Conservation (phyloP, 1,284 basidiomycete species). For the Rugosomyces carneus region DNA sequence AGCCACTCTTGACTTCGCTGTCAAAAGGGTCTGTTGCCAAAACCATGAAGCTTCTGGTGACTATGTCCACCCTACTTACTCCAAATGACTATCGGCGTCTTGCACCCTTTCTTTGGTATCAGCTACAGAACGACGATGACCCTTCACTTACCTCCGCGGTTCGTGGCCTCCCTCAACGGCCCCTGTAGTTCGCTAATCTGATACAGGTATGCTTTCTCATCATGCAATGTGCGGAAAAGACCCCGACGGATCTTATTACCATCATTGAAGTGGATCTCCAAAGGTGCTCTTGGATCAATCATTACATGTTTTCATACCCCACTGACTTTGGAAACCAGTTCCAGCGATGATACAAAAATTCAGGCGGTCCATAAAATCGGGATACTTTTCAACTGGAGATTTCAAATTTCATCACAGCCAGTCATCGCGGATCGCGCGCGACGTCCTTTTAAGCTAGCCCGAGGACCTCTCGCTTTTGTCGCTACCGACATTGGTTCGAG, state of each 20-base stretch:
- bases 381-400: constrained; percentile 56
- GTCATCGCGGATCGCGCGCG: constrained; percentile 53
- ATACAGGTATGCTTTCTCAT: constrained; percentile 56
- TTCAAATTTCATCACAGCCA: constrained; percentile 56
- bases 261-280: constrained; percentile 50
- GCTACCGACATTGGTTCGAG: constrained; percentile 65
- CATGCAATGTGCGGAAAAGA: constrained; percentile 69
- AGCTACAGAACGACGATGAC: constrained; percentile 40
- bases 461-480: constrained; percentile 59
- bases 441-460: constrained; percentile 62
- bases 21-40: constrained; percentile 40
- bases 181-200: constrained; percentile 1
- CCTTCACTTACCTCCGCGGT: constrained; percentile 46
- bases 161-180: constrained; percentile 18
- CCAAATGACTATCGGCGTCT: constrained; percentile 43
- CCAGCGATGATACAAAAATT: constrained; percentile 39
- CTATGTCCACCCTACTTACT: constrained; percentile 47
- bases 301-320: constrained; percentile 2
- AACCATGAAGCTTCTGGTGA: constrained; percentile 52
- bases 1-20: constrained; percentile 36
- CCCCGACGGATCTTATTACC: constrained; percentile 37
- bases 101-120: constrained; percentile 50
- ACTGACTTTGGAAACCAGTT: constrained; percentile 28
- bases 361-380: constrained; percentile 47
- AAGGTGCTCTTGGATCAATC: constrained; percentile 34